These are phyloP conservation scores for Backusella mclennaniae DNA, from an alignment of 192 early-diverging fungal genomes.

Conservation along the genomic window DNA sequence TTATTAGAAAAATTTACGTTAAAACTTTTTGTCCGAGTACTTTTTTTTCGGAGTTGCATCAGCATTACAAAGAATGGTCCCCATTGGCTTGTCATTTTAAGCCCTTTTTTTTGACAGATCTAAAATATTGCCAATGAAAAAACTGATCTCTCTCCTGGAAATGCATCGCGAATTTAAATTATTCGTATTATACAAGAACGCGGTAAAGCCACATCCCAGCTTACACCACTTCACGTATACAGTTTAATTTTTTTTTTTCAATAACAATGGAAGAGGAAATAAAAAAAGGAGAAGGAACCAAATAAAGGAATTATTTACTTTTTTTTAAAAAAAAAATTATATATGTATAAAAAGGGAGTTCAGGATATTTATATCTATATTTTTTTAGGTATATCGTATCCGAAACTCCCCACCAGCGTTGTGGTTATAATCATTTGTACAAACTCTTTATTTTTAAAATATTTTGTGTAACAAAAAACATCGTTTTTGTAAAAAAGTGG, in stretches of 20 bases:
- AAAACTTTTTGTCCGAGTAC: too few relatives aligned
- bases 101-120: neutral
- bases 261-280: neutral
- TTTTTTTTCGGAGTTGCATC: too few relatives aligned
- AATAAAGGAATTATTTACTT: too few relatives aligned
- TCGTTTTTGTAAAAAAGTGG: neutral
- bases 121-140: neutral
- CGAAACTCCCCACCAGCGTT: neutral
- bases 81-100: neutral
- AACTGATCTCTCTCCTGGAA: neutral
- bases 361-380: neutral
- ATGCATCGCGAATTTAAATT: too few relatives aligned
- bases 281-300: neutral
- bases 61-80: neutral
- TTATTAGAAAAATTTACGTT: too few relatives aligned
- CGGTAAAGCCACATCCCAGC: too few relatives aligned
- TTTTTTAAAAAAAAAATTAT: too few relatives aligned
- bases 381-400: neutral
- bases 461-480: constrained; percentile 1
- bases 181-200: too few relatives aligned
- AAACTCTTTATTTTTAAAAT: constrained; percentile 2
- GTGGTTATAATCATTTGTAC: neutral
- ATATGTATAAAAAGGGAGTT: neutral
- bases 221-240: neutral
- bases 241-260: neutral